Conservation (phyloP, 1,139 yeast genomes). For the Kodamaea sp. region DNA sequence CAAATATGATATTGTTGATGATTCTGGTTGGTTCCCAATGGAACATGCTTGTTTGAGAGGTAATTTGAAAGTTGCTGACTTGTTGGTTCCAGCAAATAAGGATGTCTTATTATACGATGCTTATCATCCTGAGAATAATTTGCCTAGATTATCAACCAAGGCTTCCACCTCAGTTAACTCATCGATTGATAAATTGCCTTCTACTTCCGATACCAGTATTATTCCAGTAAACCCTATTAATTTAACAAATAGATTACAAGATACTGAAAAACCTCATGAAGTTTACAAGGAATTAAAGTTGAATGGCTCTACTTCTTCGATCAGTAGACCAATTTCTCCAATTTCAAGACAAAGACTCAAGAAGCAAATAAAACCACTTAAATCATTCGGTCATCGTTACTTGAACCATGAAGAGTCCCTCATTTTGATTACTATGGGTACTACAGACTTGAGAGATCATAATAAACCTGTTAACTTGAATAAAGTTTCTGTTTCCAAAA, state of each 20-base stretch:
- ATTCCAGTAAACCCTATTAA: constrained; percentile 6
- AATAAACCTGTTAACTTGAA: constrained; percentile 66
- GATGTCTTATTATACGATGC: constrained; percentile 37
- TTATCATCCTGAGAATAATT: constrained; percentile 37
- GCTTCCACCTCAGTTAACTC: constrained; percentile 10
- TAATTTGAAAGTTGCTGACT: constrained; percentile 65
- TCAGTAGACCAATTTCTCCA: constrained; percentile 8
- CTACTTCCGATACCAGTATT: constrained; percentile 31
- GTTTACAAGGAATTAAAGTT: constrained; percentile 41
- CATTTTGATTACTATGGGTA: constrained; percentile 77
- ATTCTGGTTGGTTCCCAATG: constrained; percentile 95
- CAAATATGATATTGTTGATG: constrained; percentile 58
- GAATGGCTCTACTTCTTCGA: constrained; percentile 20
- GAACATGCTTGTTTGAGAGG: constrained; percentile 95
- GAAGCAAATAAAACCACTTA: constrained; percentile 48
- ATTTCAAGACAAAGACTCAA: constrained; percentile 17
- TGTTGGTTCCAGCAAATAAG: constrained; percentile 47
- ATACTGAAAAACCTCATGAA: constrained; percentile 15
- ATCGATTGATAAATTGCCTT: constrained; percentile 43
- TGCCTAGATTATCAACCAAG: constrained; percentile 23
- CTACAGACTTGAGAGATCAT: constrained; percentile 69
- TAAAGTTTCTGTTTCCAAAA: constrained; percentile 68
- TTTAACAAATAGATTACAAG: neutral
- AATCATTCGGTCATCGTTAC: constrained; percentile 84
- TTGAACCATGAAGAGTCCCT: constrained; percentile 62